Base-by-base conservation (phyloP, 805 yeast genomes). In the Yamadazyma olivae region DNA sequence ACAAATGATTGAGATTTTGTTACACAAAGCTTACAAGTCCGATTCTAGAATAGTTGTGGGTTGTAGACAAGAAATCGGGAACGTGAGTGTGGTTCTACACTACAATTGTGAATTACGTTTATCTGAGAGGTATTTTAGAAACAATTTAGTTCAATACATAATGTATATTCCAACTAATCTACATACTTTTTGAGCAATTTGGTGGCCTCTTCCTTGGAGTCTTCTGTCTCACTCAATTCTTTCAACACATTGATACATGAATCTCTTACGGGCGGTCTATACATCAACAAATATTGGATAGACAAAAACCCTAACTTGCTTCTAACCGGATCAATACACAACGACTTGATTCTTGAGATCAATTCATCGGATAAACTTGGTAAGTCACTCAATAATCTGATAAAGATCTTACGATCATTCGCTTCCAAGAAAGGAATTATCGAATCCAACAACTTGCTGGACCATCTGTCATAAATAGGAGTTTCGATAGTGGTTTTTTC, bases 291-390 rank as follows among this genome's bases (percentile, higher is more conserved):
- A 51, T 83, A 87, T 46, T 85, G 86, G 38, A 95, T 62, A 1
- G 95, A 79, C 48, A 87, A 81, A 48, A 86, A 79, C 0, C 98
- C 99, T 17, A 91, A 63, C 34, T 80, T 73, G 16, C 79, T 70
- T 59, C 97, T 75, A 16, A 77, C 83, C 0, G 98, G 98, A 55
- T 93, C 98, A 30, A 77, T 64, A 53, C 96, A 83, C 12, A 93
- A 61, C 8, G 91, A 78, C 50, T 77, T 75, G 35, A 91, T 71
- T 39, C 80, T 79, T 15, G 64, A 60, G 2, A 93, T 79, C 44
- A 88, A 71, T 1, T 65, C 74, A 22, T 69, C 67, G 40, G 81
- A 75, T 40, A 95, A 66, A 35, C 69, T 79, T 2, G 99, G 99
- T 33, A 95, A 60, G 54, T 93, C 99, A 41, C 95, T 83, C 35